Conservation (phyloP, 108 stramenopile species). For the Cylindrotheca closterium region DNA sequence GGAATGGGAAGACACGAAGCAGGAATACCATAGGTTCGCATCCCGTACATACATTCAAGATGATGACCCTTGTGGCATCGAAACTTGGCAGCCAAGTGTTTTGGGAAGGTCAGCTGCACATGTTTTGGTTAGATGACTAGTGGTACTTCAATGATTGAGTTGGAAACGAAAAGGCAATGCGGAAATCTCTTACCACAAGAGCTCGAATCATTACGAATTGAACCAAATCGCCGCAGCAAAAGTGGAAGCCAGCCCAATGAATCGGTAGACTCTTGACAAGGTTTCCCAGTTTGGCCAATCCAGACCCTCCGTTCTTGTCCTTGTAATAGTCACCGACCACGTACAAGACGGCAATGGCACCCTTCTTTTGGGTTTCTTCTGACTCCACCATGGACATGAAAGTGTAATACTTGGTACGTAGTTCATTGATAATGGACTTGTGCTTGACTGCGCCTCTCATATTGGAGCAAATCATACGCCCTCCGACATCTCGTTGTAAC, state of each 20-base stretch:
- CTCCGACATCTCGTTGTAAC: neutral
- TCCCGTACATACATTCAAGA: conserved; percentile 22
- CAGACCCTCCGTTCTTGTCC: neutral
- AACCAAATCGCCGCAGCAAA: neutral
- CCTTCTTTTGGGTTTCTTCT: neutral
- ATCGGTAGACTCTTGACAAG: neutral
- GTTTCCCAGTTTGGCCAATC: neutral
- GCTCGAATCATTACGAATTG: neutral
- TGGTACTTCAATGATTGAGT: too few species aligned
- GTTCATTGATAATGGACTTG: neutral
- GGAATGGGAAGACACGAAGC: conserved; percentile 7
- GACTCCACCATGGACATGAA: neutral
- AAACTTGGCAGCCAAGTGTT: neutral
- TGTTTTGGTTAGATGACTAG: too few species aligned
- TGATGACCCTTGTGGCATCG: conserved; percentile 18
- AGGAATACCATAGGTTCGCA: conserved; percentile 30
- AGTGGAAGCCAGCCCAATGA: neutral
- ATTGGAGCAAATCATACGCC: neutral
- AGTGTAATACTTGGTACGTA: neutral
- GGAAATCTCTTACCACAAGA: too few species aligned
- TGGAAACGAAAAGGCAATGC: neutral
- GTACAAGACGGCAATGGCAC: neutral
- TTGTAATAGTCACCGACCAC: neutral
- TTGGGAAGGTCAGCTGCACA: too few species aligned
- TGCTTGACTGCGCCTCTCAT: neutral